Evolutionary conservation across 257 asterid species (phyloP), one percentile per base, ranked within the genome.

Genomic region (Plantago ovata): DNA sequence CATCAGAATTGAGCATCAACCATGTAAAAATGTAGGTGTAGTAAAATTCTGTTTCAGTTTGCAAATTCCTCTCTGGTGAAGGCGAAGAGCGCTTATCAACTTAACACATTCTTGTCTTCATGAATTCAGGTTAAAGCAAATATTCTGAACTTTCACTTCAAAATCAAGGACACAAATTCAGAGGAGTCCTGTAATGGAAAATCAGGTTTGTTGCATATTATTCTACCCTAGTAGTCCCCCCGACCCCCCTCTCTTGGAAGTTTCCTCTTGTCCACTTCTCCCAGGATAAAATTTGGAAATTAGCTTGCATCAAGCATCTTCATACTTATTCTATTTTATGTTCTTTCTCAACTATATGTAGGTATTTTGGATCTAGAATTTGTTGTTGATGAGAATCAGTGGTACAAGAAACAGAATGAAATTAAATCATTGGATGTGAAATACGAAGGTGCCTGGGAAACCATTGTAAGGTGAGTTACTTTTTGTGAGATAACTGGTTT

Each of bases 371-470:
- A 77, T 70, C 69, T 89, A 39, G 79, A 70, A 55, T 74, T 87
- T 77, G 72, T 76, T 61, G 69, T 87, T 58, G 79, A 79, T 56
- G 84, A 79, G 50, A 72, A 77, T 62, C 58, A 48, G 45, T 84
- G 98, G 96, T 63, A 69, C 40, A 56, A 60, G 62, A 76, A 52
- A 61, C 81, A 71, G 73, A 85, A 79, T 67, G 77, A 76, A 58
- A 84, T 90, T 60, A 70, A 72, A 70, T 79, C 84, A 61, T 69
- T 90, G 78, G 75, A 82, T 80, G 53, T 61, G 60, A 81, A 60
- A 64, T 90, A 79, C 69, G 65, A 68, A 69, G 72, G 58, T 47
- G 66, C 72, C 6, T 81, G 94, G 98, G 68, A 69, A 56, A 69
- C 77, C 32, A 72, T 58, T 71, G 39, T 14, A 43, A 49, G 69